Evolutionary conservation across 2,329 filamentous ascomycete species (phyloP), one percentile per base, ranked within the genome.

Genomic region (Keithomyces neogunnii): DNA sequence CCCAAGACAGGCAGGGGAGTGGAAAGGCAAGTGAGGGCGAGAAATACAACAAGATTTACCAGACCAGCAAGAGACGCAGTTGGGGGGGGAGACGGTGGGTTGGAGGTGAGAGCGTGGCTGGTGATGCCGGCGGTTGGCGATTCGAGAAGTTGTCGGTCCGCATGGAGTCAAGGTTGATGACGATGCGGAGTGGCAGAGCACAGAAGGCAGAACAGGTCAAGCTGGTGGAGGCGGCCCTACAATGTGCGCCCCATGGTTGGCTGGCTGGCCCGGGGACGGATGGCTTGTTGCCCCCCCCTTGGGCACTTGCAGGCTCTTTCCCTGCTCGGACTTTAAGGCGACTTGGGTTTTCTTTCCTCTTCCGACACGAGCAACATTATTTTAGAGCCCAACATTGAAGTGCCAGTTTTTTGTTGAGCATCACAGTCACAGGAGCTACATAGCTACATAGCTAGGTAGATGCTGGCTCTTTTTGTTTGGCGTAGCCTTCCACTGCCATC

Each of bases 111-210:
- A 47, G 36, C 29, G n/a, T 49, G 36, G 36, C 30, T 9, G 45
- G 50, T 43, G 46, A 51, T 35, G 35, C 44, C 46, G 40, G 13
- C 39, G 40, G 26, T 11, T 38, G 47, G 47, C 19, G 50, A 46
- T 36, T 47, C 28, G 40, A 45, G 49, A 47, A 29, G 8, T n/a
- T 42, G n/a, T 43, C 33, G 49, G 39, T 31, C 29, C 29, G 32
- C 6, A 4, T 4, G 4, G 43, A n/a, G 42, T 44, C 26, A 6
- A 19, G 26, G 45, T 45, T 45, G 46, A 52, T 52, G 50, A 51
- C 50, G 50, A 49, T 48, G 50, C 50, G 40, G 50, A 51, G 45
- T 45, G 40, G 40, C 40, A 44, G 40, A 44, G 26, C 38, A 26
- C 26, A 19, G 38, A 40, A 26, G 19, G 19, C 19, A 19, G 19